These are phyloP conservation scores for Heracleum sosnowskyi DNA, from an alignment of 129 eudicot species.

Conservation along the genomic window DNA sequence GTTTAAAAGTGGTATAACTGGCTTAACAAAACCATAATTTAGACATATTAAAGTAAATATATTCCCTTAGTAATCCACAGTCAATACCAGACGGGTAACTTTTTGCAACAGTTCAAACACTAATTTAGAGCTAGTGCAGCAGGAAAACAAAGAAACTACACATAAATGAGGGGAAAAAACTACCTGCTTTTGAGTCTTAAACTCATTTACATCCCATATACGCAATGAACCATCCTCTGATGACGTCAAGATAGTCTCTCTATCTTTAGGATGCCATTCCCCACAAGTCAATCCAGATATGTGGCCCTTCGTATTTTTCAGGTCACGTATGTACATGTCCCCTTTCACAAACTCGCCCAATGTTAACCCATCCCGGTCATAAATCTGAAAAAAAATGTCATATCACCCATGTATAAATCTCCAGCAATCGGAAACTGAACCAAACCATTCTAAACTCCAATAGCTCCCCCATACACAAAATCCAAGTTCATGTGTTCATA, in stretches of 20 bases:
- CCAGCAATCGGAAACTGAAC: neutral
- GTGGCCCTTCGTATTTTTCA: conserved; percentile 97
- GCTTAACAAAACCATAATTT: neutral
- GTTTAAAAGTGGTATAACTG: neutral
- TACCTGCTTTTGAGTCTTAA: conserved; percentile 90
- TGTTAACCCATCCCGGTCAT: conserved; percentile 96
- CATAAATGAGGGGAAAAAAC: neutral
- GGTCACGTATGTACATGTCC: conserved; percentile 98
- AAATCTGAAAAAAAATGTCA: conserved; percentile 45
- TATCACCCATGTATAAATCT: neutral
- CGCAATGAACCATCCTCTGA: conserved; percentile 97
- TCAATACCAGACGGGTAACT: neutral
- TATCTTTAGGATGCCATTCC: conserved; percentile 93
- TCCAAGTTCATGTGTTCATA: neutral
- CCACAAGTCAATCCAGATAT: conserved; percentile 95
- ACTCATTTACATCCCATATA: conserved; percentile 97
- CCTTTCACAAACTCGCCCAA: conserved; percentile 93
- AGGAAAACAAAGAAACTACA: neutral
- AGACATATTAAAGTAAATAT: neutral
- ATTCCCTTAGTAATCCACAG: neutral
- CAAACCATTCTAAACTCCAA: neutral
- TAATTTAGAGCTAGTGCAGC: too few relatives aligned
- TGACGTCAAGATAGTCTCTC: conserved; percentile 83
- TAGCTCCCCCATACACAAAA: neutral
- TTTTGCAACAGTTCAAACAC: neutral